Base-by-base conservation (phyloP, 2,329 filamentous ascomycete genomes). In the Penicillium sp. region DNA sequence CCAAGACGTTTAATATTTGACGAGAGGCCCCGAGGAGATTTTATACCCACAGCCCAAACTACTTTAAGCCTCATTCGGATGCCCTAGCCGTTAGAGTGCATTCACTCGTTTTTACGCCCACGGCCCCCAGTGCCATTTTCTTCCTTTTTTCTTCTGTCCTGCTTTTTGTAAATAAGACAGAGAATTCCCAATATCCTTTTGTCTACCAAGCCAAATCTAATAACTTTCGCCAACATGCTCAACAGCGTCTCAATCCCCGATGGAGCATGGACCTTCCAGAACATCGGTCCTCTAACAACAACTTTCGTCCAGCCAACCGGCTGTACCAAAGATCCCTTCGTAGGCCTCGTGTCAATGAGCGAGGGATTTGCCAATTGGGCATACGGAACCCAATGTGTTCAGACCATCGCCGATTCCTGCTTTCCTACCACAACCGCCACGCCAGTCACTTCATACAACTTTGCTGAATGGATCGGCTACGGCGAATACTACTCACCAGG, bases 401-500 rank as follows among this genome's bases (percentile, higher is more conserved):
- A 14, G 7, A 14, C n/a, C 10, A 8, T 18, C 18, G 38, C 21
- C 16, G 6, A 3, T 9, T 18, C 38, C 14, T 40, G 38, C n/a
- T 16, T 18, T 9, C 38, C 38, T 8, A 21, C 38, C 16, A 16
- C 36, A 14, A 38, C 38, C 18, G n/a, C 38, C 3, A 5, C 8
- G 8, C 10, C 38, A 40, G 16, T 21, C 38, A 21, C 18, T 10
- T n/a, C 34, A 7, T 36, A n/a, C 5, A 8, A 40, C 6, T 7
- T 10, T 16, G 18, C 16, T n/a, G 14, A 39, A 40, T 40, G 7
- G 6, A 3, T 3, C 10, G 38, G n/a, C n/a, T 40, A 40, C 10
- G 38, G n/a, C 5, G 4, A 3, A 3, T 58, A 56, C 34, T 57
- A 54, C 45, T 59, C 56, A 2, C 56, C 56, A 4, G 56, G 56